Conservation (phyloP, 1,284 basidiomycete genomes). For the Stereum hirsutum region DNA sequence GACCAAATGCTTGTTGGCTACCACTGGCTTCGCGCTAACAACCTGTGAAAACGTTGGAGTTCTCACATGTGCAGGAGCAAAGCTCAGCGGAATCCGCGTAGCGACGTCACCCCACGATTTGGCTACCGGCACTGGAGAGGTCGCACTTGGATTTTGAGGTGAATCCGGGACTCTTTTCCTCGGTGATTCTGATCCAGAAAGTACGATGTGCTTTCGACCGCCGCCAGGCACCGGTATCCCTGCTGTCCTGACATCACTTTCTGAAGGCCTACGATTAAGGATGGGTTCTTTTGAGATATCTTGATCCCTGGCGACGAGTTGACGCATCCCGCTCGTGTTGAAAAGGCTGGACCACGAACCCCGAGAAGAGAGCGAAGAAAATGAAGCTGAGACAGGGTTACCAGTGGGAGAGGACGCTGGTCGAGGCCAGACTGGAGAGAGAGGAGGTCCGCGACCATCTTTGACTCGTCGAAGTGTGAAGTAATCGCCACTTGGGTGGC, state of each 20-base stretch:
- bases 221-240: constrained; percentile 12
- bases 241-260: constrained; percentile 1
- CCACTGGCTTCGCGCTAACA: constrained; percentile 15
- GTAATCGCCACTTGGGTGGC: constrained; percentile 7
- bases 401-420: constrained; percentile 25
- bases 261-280: background rate
- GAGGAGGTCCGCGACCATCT: constrained; percentile 8
- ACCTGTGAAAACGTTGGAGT: constrained; percentile 31
- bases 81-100: constrained; percentile 22
- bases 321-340: constrained; percentile 50
- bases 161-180: constrained; percentile 10
- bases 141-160: background rate
- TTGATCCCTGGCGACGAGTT: constrained; percentile 49
- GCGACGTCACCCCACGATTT: constrained; percentile 48
- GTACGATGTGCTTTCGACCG: constrained; percentile 2
- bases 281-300: constrained; percentile 8
- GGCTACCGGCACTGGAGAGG: constrained; percentile 24
- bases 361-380: constrained; percentile 47
- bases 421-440: constrained; percentile 30
- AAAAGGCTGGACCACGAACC: constrained; percentile 74
- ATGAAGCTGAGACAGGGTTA: constrained; percentile 20
- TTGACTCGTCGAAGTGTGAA: constrained; percentile 9
- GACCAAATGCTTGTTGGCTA: constrained; percentile 25
- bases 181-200: constrained; percentile 10
- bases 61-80: constrained; percentile 28